phyloP scores from a whole-genome alignment of 768 basidiomycete species.

The Calvatia gigantea region DNA sequence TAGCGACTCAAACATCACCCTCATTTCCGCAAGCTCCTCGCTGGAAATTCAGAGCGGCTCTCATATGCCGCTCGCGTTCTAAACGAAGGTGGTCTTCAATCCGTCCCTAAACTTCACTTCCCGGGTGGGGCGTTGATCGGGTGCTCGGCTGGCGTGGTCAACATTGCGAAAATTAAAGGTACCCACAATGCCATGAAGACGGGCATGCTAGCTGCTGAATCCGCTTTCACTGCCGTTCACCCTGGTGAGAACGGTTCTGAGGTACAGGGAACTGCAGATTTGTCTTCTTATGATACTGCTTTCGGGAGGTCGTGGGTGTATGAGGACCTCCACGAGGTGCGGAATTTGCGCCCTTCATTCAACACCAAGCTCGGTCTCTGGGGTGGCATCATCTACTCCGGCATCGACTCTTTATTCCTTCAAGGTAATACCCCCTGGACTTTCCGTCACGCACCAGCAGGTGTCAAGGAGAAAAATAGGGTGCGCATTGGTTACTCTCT shows the following conservation, averaged over 20 bases:
- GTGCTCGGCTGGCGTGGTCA: constrained; percentile 94
- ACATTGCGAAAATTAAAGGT: constrained; percentile 97
- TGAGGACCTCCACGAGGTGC: constrained; percentile 82
- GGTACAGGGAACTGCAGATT: constrained; percentile 39
- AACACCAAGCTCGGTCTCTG: constrained; percentile 72
- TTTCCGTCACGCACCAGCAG: constrained; percentile 58
- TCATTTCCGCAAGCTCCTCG: constrained; percentile 78
- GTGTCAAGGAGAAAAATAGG: constrained; percentile 23
- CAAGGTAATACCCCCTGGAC: constrained; percentile 92
- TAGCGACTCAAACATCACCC: constrained; percentile 94
- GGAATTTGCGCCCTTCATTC: constrained; percentile 91
- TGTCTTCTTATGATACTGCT: constrained; percentile 68
- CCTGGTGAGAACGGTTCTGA: constrained; percentile 17
- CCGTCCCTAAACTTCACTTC: constrained; percentile 79
- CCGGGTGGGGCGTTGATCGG: constrained; percentile 95
- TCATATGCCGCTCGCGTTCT: constrained; percentile 89
- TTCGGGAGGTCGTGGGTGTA: constrained; percentile 82
- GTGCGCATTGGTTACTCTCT: constrained; percentile 18
- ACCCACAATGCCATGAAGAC: constrained; percentile 99
- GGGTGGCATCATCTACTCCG: constrained; percentile 89
- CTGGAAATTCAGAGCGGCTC: constrained; percentile 62
- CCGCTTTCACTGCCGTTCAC: constrained; percentile 65
- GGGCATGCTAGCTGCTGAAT: constrained; percentile 94
- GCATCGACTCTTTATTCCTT: constrained; percentile 80
- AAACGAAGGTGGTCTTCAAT: constrained; percentile 93